Evolutionary conservation across 495 filamentous ascomycete genomes (phyloP), one percentile per base, ranked within the genome.

Genomic region (Penicillium argentinense): DNA sequence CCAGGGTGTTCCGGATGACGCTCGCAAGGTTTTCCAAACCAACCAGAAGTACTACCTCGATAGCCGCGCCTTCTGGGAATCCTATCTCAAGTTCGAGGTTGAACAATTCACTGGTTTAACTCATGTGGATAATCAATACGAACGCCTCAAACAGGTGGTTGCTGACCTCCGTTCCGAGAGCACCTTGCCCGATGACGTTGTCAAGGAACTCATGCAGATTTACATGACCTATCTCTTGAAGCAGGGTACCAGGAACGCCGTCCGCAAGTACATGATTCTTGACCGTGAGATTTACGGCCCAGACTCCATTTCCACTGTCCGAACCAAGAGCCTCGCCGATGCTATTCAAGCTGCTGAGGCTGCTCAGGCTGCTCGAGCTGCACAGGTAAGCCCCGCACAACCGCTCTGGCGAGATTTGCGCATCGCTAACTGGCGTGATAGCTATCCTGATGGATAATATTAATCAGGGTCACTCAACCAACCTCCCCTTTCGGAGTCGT

Each of bases 171-270:
- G 85, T 16, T 74, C 75, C 36, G 88, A 88, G 73, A 91, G 87
- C 45, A 78, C 81, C 18, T 79, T 97, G 13, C 75, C 83, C 3
- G 64, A 81, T 0, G 66, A 77, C 4, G 76, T 78, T 0, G 83
- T 91, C 63, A 88, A 84, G 59, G 88, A 95, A 23, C 71, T 97
- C 8, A 82, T 84, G 14, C 78, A 88, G 56, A 71, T 77, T 42
- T 99, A 96, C 66, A 83, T 95, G 76, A 69, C 75, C 9, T 97
- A 95, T 62, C 72, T 99, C 19, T 83, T 93, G 36, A 84, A 96
- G 53, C 75, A 89, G 38, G 91, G 92, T 1, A 83, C 81, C n/a
- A 83, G 88, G 49, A 83, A 88, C 27, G 80, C 87, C 0, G 89
- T 89, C 62, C 91, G 92, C 66, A 87, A 93, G 58, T 96, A 89